phyloP scores from a whole-genome alignment of 23 red algal genomes.

The Porphyridium purpureum region DNA sequence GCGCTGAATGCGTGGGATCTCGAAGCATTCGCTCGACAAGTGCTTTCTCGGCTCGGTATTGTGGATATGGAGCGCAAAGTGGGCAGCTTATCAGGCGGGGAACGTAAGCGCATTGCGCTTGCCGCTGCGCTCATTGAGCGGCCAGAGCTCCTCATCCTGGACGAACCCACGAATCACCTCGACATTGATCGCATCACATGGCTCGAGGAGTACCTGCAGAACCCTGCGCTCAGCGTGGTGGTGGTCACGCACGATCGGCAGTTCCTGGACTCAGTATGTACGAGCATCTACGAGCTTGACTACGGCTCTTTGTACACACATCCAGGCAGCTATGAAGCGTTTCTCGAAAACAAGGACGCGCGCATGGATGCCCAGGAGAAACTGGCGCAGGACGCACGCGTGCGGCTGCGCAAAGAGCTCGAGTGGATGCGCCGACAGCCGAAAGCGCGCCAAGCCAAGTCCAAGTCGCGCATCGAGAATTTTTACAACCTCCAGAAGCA shows the following conservation, averaged over 20 bases:
- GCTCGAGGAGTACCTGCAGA: slow-evolving; percentile 43
- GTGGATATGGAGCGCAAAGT: slow-evolving; percentile 15
- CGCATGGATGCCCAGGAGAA: slow-evolving; percentile 7
- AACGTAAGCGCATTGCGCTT: slow-evolving; percentile 64
- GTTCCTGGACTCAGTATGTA: slow-evolving; percentile 19
- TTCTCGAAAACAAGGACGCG: slow-evolving; percentile 34
- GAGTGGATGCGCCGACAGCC: slow-evolving; percentile 70
- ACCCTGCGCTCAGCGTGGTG: slow-evolving; percentile 37
- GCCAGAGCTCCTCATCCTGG: slow-evolving; percentile 66
- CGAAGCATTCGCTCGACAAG: slow-evolving; percentile 25
- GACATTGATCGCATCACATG: slow-evolving; percentile 57
- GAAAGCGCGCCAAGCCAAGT: slow-evolving; percentile 48
- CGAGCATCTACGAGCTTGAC: slow-evolving; percentile 55
- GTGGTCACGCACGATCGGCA: slow-evolving; percentile 63
- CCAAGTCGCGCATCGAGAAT: slow-evolving; percentile 33
- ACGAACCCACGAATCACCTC: slow-evolving; percentile 92
- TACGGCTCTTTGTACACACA: slow-evolving; percentile 13
- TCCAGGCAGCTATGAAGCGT: slow-evolving; percentile 42
- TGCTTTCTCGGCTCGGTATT: slow-evolving; percentile 13
- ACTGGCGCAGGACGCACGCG: not conserved
- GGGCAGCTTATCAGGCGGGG: slow-evolving; percentile 34
- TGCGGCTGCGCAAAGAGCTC: slow-evolving; percentile 38
- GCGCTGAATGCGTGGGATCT: slow-evolving; percentile 32
- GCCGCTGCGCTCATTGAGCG: slow-evolving; percentile 38
- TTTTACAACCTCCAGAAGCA: slow-evolving; percentile 27